A percentile compares a stretch with the other conserved stretches of the same genome.
Evolutionary conservation across 23 red algal species (phyloP).

Genomic region (Agarophyton chilense): DNA sequence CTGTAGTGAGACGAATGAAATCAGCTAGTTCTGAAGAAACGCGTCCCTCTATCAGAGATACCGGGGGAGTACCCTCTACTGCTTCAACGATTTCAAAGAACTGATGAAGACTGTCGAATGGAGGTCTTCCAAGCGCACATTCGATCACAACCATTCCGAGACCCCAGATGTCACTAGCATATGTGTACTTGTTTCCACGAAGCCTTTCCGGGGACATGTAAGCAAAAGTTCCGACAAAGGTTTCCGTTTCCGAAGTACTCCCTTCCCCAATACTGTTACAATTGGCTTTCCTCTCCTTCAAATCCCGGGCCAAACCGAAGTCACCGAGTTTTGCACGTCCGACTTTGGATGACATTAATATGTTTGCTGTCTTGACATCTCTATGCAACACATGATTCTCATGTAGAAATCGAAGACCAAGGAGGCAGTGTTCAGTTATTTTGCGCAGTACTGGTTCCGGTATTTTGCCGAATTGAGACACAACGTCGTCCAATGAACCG

Average conservation of each 20-base stretch:
- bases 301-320: conserved; percentile 81
- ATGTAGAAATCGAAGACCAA: conserved; percentile 74
- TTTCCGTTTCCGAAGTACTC: conserved; percentile 58
- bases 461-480: conserved; percentile 51
- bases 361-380: conserved; percentile 89
- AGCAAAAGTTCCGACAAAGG: conserved; percentile 79
- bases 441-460: conserved; percentile 74
- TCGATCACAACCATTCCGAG: conserved; percentile 75
- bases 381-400: conserved; percentile 76
- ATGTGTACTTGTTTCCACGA: conserved; percentile 69
- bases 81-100: conserved; percentile 78
- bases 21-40: conserved; percentile 57
- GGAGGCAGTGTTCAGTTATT: conserved; percentile 74
- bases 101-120: conserved; percentile 72
- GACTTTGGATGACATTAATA: conserved; percentile 56
- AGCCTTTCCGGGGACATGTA: conserved; percentile 88
- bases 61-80: conserved; percentile 8
- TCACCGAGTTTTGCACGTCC: conserved; percentile 78
- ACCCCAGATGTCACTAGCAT: conserved; percentile 83
- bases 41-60: conserved; percentile 20
- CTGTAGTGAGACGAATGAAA: conserved; percentile 57
- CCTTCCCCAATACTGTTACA: conserved; percentile 37
- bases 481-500: conserved; percentile 68
- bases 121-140: conserved; percentile 66
- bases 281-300: conserved; percentile 32